phyloP scores from a whole-genome alignment of 208 protist genomes.

The Tritrichomonas musculus region DNA sequence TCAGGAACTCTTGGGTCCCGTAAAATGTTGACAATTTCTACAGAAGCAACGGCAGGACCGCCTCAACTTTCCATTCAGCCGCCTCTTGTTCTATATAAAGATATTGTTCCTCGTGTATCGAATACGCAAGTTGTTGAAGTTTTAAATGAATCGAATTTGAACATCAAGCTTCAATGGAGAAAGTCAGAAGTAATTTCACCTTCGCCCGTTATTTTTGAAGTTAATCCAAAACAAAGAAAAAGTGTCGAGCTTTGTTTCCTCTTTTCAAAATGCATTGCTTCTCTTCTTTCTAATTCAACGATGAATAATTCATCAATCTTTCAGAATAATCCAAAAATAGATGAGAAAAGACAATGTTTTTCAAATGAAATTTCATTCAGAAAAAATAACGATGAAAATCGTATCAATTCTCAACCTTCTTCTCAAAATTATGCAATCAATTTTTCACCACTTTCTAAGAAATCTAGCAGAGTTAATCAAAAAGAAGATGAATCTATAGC shows the following conservation, averaged over 20 bases:
- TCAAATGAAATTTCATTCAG: no score
- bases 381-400: no score
- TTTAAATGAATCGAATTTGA: neutral
- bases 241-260: neutral
- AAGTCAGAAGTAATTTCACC: neutral
- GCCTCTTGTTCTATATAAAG: neutral
- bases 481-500: neutral
- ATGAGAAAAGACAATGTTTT: no score
- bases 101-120: neutral
- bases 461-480: no score
- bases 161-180: neutral
- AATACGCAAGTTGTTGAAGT: neutral
- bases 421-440: neutral
- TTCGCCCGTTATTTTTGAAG: neutral
- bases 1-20: neutral
- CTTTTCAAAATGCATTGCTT: neutral
- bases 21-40: neutral
- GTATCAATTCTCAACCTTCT: neutral
- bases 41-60: neutral
- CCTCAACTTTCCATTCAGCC: neutral
- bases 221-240: neutral
- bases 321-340: no score
- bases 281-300: neutral
- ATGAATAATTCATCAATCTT: no score
- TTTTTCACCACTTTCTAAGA: no score